Evolutionary conservation across 2,329 filamentous ascomycete species (phyloP), one percentile per base, ranked within the genome.

Genomic region (Penicillium psychrosexuale): DNA sequence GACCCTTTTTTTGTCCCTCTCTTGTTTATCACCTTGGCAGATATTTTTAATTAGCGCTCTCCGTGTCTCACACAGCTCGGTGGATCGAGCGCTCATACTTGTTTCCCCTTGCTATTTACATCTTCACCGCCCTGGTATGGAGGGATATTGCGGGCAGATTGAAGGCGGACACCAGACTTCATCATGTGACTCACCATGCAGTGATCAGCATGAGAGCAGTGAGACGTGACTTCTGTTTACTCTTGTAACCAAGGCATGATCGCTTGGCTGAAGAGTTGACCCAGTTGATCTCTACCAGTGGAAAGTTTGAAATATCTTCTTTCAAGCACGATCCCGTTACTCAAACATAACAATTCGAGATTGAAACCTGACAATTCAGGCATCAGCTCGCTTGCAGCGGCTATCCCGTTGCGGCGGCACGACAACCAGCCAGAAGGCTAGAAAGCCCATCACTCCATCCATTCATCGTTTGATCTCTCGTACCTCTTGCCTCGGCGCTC

Each of bases 361-460:
- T 37, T 19, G 4, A 36, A 24, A 51, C 64, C 61, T 64, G 47
- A 61, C 17, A 1, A 8, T 31, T 57, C 42, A 69, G 65, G 63
- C 61, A 60, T 3, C 17, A 49, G 46, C 65, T 73, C 71, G 71
- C 70, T 73, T 73, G 66, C 63, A 64, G 72, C 71, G 72, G 66
- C 66, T 74, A 74, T 67, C 65, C 64, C 61, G 61, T 71, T 71
- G 70, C 68, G 67, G 69, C 67, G 71, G 68, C 66, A 70, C 62
- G 65, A 66, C 64, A 70, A 68, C 69, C 69, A 72, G 65, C 68
- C 70, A 72, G 67, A 69, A 61, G 55, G 62, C 68, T 65, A 64
- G 59, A 69, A 71, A 66, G 64, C 61, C 66, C 68, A 65, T 70
- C 66, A 63, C 61, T 61, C 58, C 65, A 63, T 62, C 61, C 63